Evolutionary conservation across 1,284 basidiomycete species (phyloP), one percentile per base, ranked within the genome.

Genomic region (Golubevia sp.): DNA sequence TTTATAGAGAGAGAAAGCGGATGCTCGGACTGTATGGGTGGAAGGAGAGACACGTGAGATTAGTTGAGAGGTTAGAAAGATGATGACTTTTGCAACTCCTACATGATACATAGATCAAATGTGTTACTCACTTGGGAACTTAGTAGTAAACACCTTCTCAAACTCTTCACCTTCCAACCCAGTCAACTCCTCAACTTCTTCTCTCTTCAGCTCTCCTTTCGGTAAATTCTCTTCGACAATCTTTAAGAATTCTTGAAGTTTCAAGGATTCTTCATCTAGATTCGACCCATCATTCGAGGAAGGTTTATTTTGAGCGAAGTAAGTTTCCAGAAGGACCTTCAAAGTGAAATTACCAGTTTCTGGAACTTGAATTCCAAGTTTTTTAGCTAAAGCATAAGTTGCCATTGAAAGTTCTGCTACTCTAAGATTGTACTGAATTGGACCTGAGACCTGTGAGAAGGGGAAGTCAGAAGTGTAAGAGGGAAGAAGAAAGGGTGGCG

Each of bases 381-480:
- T 56, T 18, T 61, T 62, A 2, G 60, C 63, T 4, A 83, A 56
- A 2, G 69, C 64, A 0, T 70, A 61, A 5, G 70, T 71, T 2
- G 80, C 79, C 64, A 83, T 70, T 1, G 74, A 60, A 3, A 75
- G 70, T 67, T 83, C 80, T 7, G 73, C 78, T 11, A 80, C 78
- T 20, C 80, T 73, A 7, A 83, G 64, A 55, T 83, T 83, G 66
- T 82, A 83, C 48, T 82, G 78, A 18, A 78, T 71, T 0, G 80
- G 77, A 0, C 77, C 80, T 1, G 67, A 73, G 30, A 34, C 30
- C 30, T 34, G 30, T n/a, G n/a, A n/a, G n/a, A n/a, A n/a, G n/a
- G n/a, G n/a, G n/a, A n/a, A n/a, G n/a, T n/a, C n/a, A n/a, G n/a
- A n/a, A n/a, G n/a, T n/a, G n/a, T n/a, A n/a, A n/a, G n/a, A n/a